Evolutionary conservation across 768 basidiomycete genomes (phyloP), one percentile per base, ranked within the genome.

Genomic region (Lactarius sanguifluus): DNA sequence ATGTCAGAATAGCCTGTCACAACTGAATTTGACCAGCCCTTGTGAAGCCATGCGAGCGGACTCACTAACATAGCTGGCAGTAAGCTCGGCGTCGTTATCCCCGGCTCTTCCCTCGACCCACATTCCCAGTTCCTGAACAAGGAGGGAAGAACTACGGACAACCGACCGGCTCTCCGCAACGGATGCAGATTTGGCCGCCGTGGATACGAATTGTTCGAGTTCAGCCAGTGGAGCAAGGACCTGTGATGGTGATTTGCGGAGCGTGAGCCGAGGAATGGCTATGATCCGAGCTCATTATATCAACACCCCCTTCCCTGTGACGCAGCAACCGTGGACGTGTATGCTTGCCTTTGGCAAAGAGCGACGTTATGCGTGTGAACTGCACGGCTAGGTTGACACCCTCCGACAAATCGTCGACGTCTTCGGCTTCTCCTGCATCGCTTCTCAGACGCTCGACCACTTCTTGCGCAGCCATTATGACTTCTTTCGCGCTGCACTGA

Each of bases 381-480:
- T 76, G 74, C 32, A 38, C 40, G 6, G 66, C 50, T 2, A 71
- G 16, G n/a, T 67, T 58, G 10, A 63, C 34, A 25, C 50, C 25
- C 10, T 57, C 43, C 2, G 54, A 32, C 2, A 66, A 68, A 1
- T 54, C 62, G 5, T 62, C 68, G 5, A 50, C 60, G 15, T 74
- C 59, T 3, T 75, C 60, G 13, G 73, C 58, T 5, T 75, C 73
- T 5, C 71, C 72, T 12, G 62, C 34, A 20, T 58, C 50, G 5
- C 57, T 61, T 30, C 72, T 69, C 25, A 82, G 56, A 32, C 62
- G 64, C 66, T 81, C 82, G 36, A 78, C 62, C 7, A 69, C 70
- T 68, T 81, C 82, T 59, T 82, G 79, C 20, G 77, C 56, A 2
- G 79, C 79, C 58, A 83, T 77, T 47, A 81, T 59, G 28, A 78